Evolutionary conservation across 495 filamentous ascomycete genomes (phyloP).

Genomic region (Trichocladium antarcticum): DNA sequence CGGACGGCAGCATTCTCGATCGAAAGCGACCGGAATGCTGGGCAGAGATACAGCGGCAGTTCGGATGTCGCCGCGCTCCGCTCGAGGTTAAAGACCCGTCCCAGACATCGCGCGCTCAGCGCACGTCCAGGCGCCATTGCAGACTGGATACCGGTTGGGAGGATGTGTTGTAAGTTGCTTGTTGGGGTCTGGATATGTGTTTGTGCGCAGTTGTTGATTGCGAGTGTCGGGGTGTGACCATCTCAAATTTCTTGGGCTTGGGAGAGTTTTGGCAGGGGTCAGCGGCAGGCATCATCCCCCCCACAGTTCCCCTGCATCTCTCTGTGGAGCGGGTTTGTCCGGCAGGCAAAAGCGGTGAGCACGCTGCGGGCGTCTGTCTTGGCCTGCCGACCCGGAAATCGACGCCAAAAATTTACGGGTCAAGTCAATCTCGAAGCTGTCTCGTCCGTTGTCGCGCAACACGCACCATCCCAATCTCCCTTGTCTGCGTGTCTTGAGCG

Average conservation of each 20-base stretch:
- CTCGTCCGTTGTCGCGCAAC: slow-evolving; percentile 1
- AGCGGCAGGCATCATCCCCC: slow-evolving; percentile 11
- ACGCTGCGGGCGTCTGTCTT: neutral
- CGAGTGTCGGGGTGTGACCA: too few species aligned
- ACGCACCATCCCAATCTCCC: slow-evolving; percentile 7
- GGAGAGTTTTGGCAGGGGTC: slow-evolving; percentile 2
- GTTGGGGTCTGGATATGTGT: too few species aligned
- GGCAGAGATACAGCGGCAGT: slow-evolving; percentile 37
- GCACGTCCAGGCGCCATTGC: slow-evolving; percentile 17
- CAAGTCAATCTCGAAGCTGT: neutral
- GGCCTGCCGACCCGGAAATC: neutral
- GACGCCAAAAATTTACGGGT: slow-evolving; percentile 19
- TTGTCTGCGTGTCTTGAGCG: slow-evolving; percentile 3
- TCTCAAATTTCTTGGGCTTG: neutral
- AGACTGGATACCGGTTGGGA: too few species aligned
- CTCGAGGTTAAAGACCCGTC: slow-evolving; percentile 32
- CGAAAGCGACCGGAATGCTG: slow-evolving; percentile 20
- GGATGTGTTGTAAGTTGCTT: too few species aligned
- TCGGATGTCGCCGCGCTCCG: slow-evolving; percentile 21
- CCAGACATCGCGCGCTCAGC: slow-evolving; percentile 30
- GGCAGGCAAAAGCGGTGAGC: slow-evolving; percentile 23
- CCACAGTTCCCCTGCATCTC: neutral
- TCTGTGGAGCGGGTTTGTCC: slow-evolving; percentile 14
- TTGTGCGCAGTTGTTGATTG: too few species aligned
- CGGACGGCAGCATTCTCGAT: neutral